Evolutionary conservation across 768 basidiomycete species (phyloP).

Genomic region (Clavaria fumosa): DNA sequence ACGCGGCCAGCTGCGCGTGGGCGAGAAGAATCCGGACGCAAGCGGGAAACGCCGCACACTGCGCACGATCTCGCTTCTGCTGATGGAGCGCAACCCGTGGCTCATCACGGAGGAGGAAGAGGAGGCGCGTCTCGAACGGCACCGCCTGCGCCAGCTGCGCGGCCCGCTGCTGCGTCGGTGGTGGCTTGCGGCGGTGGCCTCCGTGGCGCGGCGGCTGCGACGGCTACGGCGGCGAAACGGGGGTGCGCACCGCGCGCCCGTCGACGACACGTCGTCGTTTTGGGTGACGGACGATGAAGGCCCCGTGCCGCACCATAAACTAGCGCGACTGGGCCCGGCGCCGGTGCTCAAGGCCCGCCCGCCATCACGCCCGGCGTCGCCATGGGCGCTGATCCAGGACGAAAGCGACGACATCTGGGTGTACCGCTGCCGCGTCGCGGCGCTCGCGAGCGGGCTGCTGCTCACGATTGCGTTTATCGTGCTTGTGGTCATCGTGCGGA

Average conservation of each 20-base stretch:
- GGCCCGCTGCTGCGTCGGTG: too few relatives aligned
- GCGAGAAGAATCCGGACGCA: too few relatives aligned
- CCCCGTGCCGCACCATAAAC: conserved; percentile 13
- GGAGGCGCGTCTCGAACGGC: conserved; percentile 26
- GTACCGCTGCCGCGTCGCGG: conserved; percentile 39
- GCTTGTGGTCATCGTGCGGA: conserved; percentile 4
- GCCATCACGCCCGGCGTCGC: conserved; percentile 23
- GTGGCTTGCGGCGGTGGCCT: too few relatives aligned
- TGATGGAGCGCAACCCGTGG: too few relatives aligned
- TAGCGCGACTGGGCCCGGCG: conserved; percentile 27
- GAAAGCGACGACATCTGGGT: conserved; percentile 49
- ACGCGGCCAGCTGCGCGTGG: neutral
- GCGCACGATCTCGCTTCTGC: neutral
- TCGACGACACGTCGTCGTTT: conserved; percentile 33
- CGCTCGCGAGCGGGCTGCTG: neutral
- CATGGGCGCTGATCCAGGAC: conserved; percentile 36
- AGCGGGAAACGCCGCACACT: too few relatives aligned
- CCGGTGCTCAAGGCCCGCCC: conserved; percentile 28
- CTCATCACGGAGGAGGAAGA: conserved; percentile 20
- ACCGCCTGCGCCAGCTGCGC: too few relatives aligned
- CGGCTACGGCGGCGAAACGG: too few relatives aligned
- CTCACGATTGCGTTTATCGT: conserved; percentile 3
- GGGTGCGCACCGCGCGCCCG: conserved; percentile 43
- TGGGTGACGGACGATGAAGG: conserved; percentile 9
- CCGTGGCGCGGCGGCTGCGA: too few relatives aligned